Evolutionary conservation across 768 basidiomycete species (phyloP).

Genomic region (Filobasidium wieringae): DNA sequence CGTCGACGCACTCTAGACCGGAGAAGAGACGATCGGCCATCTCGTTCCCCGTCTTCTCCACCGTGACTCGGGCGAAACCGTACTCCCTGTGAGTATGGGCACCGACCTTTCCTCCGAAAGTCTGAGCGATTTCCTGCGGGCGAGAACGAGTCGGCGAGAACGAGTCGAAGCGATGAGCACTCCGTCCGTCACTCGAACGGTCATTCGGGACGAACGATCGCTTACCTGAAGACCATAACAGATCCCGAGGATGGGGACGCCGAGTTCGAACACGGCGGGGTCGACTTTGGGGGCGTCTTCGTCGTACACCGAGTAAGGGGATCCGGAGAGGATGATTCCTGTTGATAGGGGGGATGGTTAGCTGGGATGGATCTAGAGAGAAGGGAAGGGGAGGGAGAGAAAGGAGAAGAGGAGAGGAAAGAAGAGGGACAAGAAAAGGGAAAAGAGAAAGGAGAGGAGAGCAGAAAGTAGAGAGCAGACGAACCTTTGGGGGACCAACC

Average conservation of each 20-base stretch:
- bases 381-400: background rate
- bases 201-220: background rate
- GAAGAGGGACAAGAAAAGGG: background rate
- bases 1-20: slow-evolving; percentile 47
- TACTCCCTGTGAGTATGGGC: slow-evolving; percentile 89
- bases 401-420: no score
- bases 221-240: slow-evolving; percentile 90
- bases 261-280: slow-evolving; percentile 67
- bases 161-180: background rate
- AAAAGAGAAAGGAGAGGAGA: background rate
- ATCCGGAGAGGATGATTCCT: slow-evolving; percentile 95
- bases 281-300: slow-evolving; percentile 85
- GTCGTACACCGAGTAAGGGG: slow-evolving; percentile 96
- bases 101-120: slow-evolving; percentile 67
- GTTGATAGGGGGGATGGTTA: background rate
- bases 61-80: slow-evolving; percentile 72
- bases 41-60: slow-evolving; percentile 51
- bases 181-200: background rate
- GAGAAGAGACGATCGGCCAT: slow-evolving; percentile 67
- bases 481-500: slow-evolving; percentile 88
- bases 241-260: slow-evolving; percentile 86
- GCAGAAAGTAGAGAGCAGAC: background rate
- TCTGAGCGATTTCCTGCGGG: slow-evolving; percentile 80
- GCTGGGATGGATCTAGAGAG: background rate
- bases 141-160: background rate